Evolutionary conservation across 176 grass and related monocot genomes (phyloP), one percentile per base, ranked within the genome.

Genomic region (Avena eriantha): DNA sequence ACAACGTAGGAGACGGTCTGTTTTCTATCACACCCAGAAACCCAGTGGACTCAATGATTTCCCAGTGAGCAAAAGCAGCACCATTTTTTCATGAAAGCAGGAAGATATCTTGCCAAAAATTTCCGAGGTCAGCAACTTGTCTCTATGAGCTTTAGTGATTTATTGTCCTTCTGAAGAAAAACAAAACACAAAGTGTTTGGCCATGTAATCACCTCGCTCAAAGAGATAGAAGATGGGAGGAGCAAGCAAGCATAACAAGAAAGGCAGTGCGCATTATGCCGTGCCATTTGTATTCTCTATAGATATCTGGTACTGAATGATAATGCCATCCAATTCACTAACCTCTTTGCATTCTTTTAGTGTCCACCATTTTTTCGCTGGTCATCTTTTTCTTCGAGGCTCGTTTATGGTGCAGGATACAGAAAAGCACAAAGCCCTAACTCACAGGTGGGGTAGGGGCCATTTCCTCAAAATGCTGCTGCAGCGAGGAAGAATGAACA

Each of bases 221-320:
- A 87, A 73, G 57, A 60, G 58, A 80, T 26, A 91, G 41, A 90
- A 43, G 76, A 76, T 76, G 68, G 59, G 81, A 84, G 69, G 89
- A 85, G 85, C 60, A 76, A 88, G 89, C 85, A 91, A 91, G 85
- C 89, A 91, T 84, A 73, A 91, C 57, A 45, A 61, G 85, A 91
- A 91, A 91, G 81, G 82, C 45, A 57, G 8, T 0, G 4, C 31
- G 50, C 68, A 84, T 69, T 57, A 80, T 76, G 67, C 47, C 26
- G n/a, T 87, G 46, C 13, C 84, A 73, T 65, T 54, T 55, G 7
- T 18, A 68, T 87, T 67, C 31, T 90, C 69, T 49, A 60, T 4
- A 63, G 16, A 80, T 48, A 90, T 84, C 49, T 64, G 68, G 75
- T 90, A 90, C 75, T 50, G 39, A 17, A 73, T 68, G 59, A 70